Evolutionary conservation across 345 rosid species (phyloP).

Genomic region (Aethionema arabicum): DNA sequence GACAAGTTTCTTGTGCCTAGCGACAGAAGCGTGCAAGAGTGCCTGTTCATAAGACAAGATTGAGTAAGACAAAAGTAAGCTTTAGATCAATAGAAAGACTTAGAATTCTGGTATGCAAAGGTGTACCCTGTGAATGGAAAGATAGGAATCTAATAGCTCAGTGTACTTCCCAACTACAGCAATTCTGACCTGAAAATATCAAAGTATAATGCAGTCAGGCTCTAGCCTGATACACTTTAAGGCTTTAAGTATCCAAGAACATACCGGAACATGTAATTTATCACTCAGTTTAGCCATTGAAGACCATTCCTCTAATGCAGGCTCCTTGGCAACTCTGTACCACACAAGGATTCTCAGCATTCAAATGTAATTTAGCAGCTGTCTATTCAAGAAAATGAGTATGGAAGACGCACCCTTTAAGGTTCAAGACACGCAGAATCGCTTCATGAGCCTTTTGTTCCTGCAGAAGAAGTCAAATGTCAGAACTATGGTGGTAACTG

Average conservation of each 20-base stretch:
- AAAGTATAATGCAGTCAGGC: conserved; percentile 30
- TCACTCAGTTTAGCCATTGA: conserved; percentile 65
- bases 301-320: conserved; percentile 73
- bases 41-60: conserved; percentile 55
- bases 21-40: conserved; percentile 92
- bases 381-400: conserved; percentile 8
- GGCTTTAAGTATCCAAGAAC: conserved; percentile 28
- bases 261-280: conserved; percentile 63
- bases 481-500: conserved; percentile 3
- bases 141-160: conserved; percentile 85
- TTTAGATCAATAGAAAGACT: background rate
- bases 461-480: conserved; percentile 41
- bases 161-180: conserved; percentile 98
- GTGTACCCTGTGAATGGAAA: conserved; percentile 72
- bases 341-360: conserved; percentile 17
- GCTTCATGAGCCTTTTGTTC: conserved; percentile 96
- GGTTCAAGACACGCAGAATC: conserved; percentile 72
- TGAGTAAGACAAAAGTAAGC: background rate
- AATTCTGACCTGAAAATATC: conserved; percentile 66
- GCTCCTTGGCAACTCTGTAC: conserved; percentile 64
- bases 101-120: background rate
- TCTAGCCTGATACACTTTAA: conserved; percentile 9
- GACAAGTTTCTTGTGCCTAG: conserved; percentile 64
- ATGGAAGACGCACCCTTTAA: conserved; percentile 52
- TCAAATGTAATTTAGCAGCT: background rate